Base-by-base conservation (phyloP, 176 grass and related monocot genomes). In the Melocanna baccifera region DNA sequence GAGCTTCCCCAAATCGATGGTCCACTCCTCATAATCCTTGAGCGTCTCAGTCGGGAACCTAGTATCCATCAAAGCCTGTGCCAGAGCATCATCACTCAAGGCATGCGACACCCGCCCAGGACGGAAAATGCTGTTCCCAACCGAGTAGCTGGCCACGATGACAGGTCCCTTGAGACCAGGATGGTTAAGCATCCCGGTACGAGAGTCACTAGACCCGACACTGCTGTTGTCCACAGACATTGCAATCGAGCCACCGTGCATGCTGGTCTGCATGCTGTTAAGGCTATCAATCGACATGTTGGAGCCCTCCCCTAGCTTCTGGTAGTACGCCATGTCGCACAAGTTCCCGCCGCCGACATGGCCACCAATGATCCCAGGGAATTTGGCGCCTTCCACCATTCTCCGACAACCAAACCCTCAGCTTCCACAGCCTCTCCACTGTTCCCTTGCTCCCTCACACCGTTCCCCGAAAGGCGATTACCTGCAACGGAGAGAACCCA, bases 61-160 rank as follows among this genome's bases (percentile, higher is more conserved):
- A 34, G 72, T 83, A 30, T 96, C 93, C 93, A 96, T 92, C 81
- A 96, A 88, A 57, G 93, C 82, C 55, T 96, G 91, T n/a, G 91
- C 93, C 86, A 96, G 53, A 0, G 90, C 91, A 79, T 96, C 93
- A 12, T 95, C 83, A 52, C 86, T 95, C 19, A 95, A 69, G 19
- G 82, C 90, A 72, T 96, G 93, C 9, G 86, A 93, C 18, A 96
- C 93, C 43, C 88, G 88, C 1, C 90, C 82, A 32, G 85, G 81
- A 32, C 88, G 76, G 71, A 95, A 90, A 52, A 89, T 86, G 83
- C 93, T 96, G 83, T 91, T 75, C 39, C 89, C 87, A 4, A 90
- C 88, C 0, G 88, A 90, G 57, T 92, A 92, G 53, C 89, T 95
- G 10, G 64, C 83, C 5, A 76, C 86, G 7, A 84, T 36, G 10